These are phyloP conservation scores for Nemania sp. DNA, from an alignment of 2,329 filamentous ascomycete genomes.

Conservation along the genomic window DNA sequence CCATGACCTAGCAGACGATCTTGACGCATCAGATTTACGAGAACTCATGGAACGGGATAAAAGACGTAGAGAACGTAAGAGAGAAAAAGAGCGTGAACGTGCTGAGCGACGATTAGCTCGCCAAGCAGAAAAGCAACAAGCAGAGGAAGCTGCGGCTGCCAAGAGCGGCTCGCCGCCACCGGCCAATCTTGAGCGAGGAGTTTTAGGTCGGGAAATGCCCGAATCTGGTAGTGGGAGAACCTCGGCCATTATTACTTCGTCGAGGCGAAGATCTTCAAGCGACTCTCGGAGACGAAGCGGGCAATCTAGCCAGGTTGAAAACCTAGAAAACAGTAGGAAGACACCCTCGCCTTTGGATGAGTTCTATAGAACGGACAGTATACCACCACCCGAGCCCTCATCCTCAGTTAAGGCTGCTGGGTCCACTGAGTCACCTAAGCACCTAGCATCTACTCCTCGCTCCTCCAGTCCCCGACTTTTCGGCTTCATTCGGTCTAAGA, in stretches of 20 bases:
- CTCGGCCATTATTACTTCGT: slow-evolving; percentile 68
- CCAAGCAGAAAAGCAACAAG: slow-evolving; percentile 74
- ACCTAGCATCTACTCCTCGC: slow-evolving; percentile 39
- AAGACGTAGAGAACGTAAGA: slow-evolving; percentile 81
- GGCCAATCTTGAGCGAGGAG: slow-evolving; percentile 69
- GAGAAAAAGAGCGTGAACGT: slow-evolving; percentile 74
- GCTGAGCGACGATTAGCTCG: slow-evolving; percentile 73
- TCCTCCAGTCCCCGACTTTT: slow-evolving; percentile 53
- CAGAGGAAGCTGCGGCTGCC: slow-evolving; percentile 67
- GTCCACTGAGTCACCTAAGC: slow-evolving; percentile 23
- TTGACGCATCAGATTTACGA: slow-evolving; percentile 85
- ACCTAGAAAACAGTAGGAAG: slow-evolving; percentile 41
- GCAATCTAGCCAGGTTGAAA: slow-evolving; percentile 38
- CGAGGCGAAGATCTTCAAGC: slow-evolving; percentile 61
- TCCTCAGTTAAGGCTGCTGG: slow-evolving; percentile 35
- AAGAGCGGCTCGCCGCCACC: slow-evolving; percentile 64
- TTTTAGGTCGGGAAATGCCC: slow-evolving; percentile 68
- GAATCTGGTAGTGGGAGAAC: slow-evolving; percentile 68
- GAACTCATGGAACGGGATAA: slow-evolving; percentile 92
- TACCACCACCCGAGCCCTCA: slow-evolving; percentile 52
- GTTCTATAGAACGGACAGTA: slow-evolving; percentile 64
- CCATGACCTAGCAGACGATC: slow-evolving; percentile 81
- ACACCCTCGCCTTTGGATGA: slow-evolving; percentile 55
- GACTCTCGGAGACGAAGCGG: slow-evolving; percentile 52
- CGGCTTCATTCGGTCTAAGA: slow-evolving; percentile 59